Base-by-base conservation (phyloP, 305 asterid species). In the Fraxinus greggii region DNA sequence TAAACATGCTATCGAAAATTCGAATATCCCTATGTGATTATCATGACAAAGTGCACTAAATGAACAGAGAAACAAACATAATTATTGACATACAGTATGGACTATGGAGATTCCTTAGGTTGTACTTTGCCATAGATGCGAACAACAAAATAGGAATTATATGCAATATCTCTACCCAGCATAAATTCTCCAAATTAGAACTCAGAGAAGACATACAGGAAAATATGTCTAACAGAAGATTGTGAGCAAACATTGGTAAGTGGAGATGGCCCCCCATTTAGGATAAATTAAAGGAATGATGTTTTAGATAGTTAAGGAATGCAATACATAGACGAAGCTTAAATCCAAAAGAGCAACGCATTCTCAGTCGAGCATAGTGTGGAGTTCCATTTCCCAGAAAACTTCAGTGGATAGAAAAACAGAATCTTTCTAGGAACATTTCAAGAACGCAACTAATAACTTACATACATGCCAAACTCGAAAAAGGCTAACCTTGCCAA, bases 171-270 rank as follows among this genome's bases (percentile, higher is more conserved):
- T 79, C 76, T 36, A 74, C 7, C 26, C 32, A 26, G 38, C n/a
- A 28, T n/a, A 80, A 45, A 56, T 67, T 75, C 19, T 24, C 75
- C 28, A 12, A 31, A 42, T 9, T 33, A 54, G 6, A 54, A 17
- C 63, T 5, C 63, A n/a, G 24, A 33, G 76, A 73, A 79, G 78
- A 76, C 31, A 70, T 36, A 61, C 56, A 17, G 29, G 29, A 79
- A 54, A 59, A n/a, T 72, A 28, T 51, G 75, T 48, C 29, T 38
- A 78, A 82, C 56, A 75, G 79, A 78, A 78, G 81, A 19, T 48
- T 1, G 12, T 38, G 45, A 8, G 12, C 29, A 83, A 80, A 29
- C 32, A 29, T 29, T 29, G 32, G 32, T 29, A 29, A 29, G 1
- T 29, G 32, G 32, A 29, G 32, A 29, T 29, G 32, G 32, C 32